phyloP scores from a whole-genome alignment of 306 rosid genomes.

The Senna tora region DNA sequence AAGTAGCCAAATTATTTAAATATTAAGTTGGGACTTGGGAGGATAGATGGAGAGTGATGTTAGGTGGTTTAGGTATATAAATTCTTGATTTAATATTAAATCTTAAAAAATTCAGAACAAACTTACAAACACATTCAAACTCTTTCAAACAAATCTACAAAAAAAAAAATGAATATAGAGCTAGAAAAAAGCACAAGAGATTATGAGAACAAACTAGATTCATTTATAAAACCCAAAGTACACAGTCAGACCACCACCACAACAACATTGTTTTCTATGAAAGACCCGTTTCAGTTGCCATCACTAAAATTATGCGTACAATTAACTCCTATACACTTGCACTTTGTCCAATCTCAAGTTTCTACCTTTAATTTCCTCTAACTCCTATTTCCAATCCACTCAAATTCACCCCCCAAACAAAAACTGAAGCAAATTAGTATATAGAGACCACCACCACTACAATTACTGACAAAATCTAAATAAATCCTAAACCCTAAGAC shows the following conservation, averaged over 20 bases:
- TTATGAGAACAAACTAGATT: not conserved
- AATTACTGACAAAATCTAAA: not conserved
- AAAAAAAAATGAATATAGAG: too few species aligned
- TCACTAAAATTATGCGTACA: not conserved
- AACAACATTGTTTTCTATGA: not conserved
- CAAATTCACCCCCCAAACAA: slow-evolving; percentile 15
- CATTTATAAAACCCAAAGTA: not conserved
- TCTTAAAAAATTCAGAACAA: too few species aligned
- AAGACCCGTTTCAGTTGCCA: not conserved
- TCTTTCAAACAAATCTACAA: too few species aligned
- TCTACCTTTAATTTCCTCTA: slow-evolving; percentile 3
- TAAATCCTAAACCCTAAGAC: slow-evolving; percentile 3
- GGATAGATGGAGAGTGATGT: too few species aligned
- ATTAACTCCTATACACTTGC: slow-evolving; percentile 35
- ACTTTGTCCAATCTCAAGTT: slow-evolving; percentile 21
- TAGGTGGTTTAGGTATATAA: too few species aligned
- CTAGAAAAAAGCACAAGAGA: too few species aligned
- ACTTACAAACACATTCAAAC: too few species aligned
- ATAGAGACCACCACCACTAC: not conserved
- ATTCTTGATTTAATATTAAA: too few species aligned
- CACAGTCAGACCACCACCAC: not conserved
- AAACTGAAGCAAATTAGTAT: slow-evolving; percentile 13
- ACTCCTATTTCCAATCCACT: slow-evolving; percentile 12
- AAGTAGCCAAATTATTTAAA: too few species aligned
- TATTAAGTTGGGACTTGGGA: too few species aligned